Base-by-base conservation (phyloP, 2,329 filamentous ascomycete species). In the Aspergillus sp. region DNA sequence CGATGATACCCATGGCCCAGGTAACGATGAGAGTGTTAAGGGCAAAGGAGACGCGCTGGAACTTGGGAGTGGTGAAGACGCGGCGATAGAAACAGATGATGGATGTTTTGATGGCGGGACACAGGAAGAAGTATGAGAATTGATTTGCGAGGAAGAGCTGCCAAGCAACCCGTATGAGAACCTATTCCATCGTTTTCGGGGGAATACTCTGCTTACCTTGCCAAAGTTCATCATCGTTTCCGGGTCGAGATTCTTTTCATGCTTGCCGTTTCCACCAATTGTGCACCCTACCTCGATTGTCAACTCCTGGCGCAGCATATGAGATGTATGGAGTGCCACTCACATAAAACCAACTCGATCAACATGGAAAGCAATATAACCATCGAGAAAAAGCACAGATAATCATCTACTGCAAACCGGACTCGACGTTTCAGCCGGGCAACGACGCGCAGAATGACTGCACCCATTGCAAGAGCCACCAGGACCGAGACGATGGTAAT, bases 21-120 rank as follows among this genome's bases (percentile, higher is more conserved):
- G 55, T 38, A 32, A 48, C 52, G 32, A 64, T 63, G 5, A 65
- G 52, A 56, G 12, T 49, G 50, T 63, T 64, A 26, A 64, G 49
- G 8, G 44, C 52, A 33, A 64, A 53, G 19, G 53, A 56, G 26
- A 52, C 46, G 27, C 46, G 43, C 46, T 62, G 61, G 51, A 65
- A 65, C 35, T 46, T 47, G 8, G 56, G 57, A 8, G 56, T 60
- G 28, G 60, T 55, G 54, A 65, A 65, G 10, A 65, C 46, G 5
- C 61, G 61, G 10, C 62, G 62, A 48, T 65, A 65, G 57, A 65
- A 65, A 50, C 61, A 64, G 45, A 65, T 50, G 44, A 65, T 61
- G 39, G 61, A 64, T 41, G 64, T 62, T 38, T 65, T 65, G 51
- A 63, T 59, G 38, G 52, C 50, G 2, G 61, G 61, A 32, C 60